Percentiles rank a stretch among this genome's conserved stretches.
Evolutionary conservation across 1,284 basidiomycete genomes (phyloP).

Genomic region (Ceratobasidium sp.): DNA sequence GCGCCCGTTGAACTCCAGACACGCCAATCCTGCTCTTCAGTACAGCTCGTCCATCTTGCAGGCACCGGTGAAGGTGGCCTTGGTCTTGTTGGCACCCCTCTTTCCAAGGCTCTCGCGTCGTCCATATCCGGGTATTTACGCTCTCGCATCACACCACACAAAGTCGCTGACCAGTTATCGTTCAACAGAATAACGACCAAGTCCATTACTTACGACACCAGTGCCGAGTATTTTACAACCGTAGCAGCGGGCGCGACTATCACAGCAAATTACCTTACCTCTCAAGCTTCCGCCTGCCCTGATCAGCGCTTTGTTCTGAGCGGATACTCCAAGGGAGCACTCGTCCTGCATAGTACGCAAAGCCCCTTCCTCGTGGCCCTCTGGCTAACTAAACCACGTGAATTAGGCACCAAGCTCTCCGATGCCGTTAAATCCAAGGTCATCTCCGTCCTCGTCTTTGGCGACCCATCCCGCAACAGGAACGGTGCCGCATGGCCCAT

Average conservation of each 20-base stretch:
- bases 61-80: constrained; percentile 20
- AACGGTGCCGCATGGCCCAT: constrained; percentile 7
- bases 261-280: constrained; percentile 1
- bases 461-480: constrained; percentile 14
- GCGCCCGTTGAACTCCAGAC: constrained; percentile 10
- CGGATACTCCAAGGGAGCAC: constrained; percentile 26
- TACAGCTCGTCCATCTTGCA: constrained; percentile 19
- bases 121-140: constrained; percentile 13
- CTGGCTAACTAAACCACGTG: background rate
- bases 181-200: constrained; percentile 4
- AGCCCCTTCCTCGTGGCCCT: background rate
- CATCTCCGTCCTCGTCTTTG: constrained; percentile 1
- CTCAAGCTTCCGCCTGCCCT: background rate
- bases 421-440: constrained; percentile 8
- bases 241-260: constrained; percentile 9
- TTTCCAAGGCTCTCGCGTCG: constrained; percentile 10
- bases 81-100: constrained; percentile 11
- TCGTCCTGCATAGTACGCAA: constrained; percentile 20
- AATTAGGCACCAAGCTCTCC: background rate
- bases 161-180: background rate
- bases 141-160: background rate
- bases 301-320: constrained; percentile 20
- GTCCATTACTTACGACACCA: constrained; percentile 12
- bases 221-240: constrained; percentile 15
- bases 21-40: constrained; percentile 12